A percentile compares a stretch with the other conserved stretches of the same genome.
Conservation (phyloP, 2,329 filamentous ascomycete species). For the Aspergillus latus region DNA sequence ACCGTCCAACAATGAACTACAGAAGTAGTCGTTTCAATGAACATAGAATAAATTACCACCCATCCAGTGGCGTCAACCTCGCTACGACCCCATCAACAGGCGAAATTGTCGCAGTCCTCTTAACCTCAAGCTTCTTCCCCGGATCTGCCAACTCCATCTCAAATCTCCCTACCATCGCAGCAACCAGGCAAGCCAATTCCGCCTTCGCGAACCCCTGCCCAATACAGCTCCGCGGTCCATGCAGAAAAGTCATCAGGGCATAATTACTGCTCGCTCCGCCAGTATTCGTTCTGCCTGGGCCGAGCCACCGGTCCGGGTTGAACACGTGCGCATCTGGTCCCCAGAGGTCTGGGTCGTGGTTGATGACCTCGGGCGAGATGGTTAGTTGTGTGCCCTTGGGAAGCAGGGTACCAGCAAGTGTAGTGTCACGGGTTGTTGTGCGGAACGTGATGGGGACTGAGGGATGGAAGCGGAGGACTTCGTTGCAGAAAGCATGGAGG, state of each 20-base stretch:
- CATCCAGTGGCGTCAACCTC: constrained; percentile 52
- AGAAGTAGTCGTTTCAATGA: no score
- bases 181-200: constrained; percentile 30
- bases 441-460: background rate
- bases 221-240: constrained; percentile 78
- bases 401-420: background rate
- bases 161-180: constrained; percentile 24
- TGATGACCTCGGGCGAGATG: background rate
- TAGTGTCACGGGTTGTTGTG: background rate
- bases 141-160: constrained; percentile 29
- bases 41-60: constrained; percentile 24
- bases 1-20: no score
- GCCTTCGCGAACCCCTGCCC: constrained; percentile 54
- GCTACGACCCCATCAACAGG: constrained; percentile 73
- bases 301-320: constrained; percentile 1
- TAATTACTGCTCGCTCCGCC: background rate
- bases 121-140: constrained; percentile 62
- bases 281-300: background rate
- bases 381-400: background rate
- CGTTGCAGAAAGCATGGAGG: background rate
- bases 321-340: background rate
- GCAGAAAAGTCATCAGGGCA: background rate
- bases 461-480: background rate
- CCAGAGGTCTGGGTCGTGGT: background rate
- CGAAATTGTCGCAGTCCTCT: constrained; percentile 68